Base-by-base conservation (phyloP, 2,329 filamentous ascomycete genomes). In the Penicillium sp. region DNA sequence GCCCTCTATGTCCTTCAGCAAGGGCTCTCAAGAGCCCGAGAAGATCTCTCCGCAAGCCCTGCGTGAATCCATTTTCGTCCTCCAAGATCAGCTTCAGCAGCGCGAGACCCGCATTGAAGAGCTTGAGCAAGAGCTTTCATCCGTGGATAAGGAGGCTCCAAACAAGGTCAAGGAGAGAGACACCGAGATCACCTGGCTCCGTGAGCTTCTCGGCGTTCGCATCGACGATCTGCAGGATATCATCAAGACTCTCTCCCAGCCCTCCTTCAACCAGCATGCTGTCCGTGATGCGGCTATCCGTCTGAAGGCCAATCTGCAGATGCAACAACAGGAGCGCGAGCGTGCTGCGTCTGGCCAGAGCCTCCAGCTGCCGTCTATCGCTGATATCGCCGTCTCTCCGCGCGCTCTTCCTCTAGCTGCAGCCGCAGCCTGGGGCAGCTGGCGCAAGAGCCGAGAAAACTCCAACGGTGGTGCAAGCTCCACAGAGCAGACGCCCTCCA, bases 321-420 rank as follows among this genome's bases (percentile, higher is more conserved):
- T 98, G 93, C 92, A 98, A 70, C 88, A 95, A 66, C 89, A 95
- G 67, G 91, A 96, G 72, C 88, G 89, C 44, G 92, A 97, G 69
- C 82, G 93, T 52, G 85, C 89, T 0, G 81, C 88, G 72, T 84
- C 86, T 46, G 84, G 77, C 18, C 69, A 75, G 52, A 81, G 78
- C 46, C 77, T 93, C 4, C 88, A 87, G 35, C 81, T 95, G 37
- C 86, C 89, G 1, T 86, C 86, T 41, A 81, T 88, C 28, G 84
- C 91, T 41, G 83, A 82, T 57, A 83, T 91, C 55, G 86, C 88
- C 9, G 83, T 86, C 4, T 87, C 89, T 2, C 92, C 91, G 3
- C 84, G 89, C 28, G 86, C 72, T 6, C 63, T 95, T 13, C 89
- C 88, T 5, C 86, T 95, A 66, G 87, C 86, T 3, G 86, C 95